Evolutionary conservation across 352 stramenopile species (phyloP), one percentile per base, ranked within the genome.

Genomic region (Pythium phragmiticola): DNA sequence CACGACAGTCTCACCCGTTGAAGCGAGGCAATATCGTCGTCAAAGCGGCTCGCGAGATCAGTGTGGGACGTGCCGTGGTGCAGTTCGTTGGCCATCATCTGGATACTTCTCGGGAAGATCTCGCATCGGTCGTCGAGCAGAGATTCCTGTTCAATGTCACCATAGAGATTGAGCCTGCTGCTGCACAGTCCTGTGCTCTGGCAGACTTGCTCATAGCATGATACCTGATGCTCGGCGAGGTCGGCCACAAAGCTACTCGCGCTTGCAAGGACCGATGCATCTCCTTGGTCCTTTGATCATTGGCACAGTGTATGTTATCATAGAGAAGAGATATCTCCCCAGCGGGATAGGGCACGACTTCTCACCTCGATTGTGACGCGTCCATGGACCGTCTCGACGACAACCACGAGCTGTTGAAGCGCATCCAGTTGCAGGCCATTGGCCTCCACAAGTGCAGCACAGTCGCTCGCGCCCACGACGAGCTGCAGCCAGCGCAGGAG

Each of bases 321-420:
- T 7, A 8, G 17, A 43, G 54, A 21, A 33, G n/a, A 3, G 34
- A 13, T 45, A 16, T 21, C 41, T 37, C 11, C 19, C 26, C 17
- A 21, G 7, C 28, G 0, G 21, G 17, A 37, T 30, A 30, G 26
- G 26, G 26, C 47, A 12, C 30, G 19, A 33, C 65, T 68, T 39
- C 37, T 16, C 53, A 77, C 67, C 77, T 90, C 66, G 16, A 92
- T 45, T 57, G 78, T 28, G 23, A 82, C 48, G 55, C 80, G 66
- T 57, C 80, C 83, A 66, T 84, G 34, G 52, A 89, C 73, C 30
- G 56, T 71, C 46, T 85, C 74, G 14, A 70, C 55, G 28, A 74
- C 41, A 3, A 66, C 17, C 21, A 74, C 51, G 26, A 74, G 49
- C 21, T 60, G 55, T 0, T 48, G 7, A 13, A 70, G 36, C 13